Conservation (phyloP, 2,329 filamentous ascomycete species). For the Microsporum ferrugineum region DNA sequence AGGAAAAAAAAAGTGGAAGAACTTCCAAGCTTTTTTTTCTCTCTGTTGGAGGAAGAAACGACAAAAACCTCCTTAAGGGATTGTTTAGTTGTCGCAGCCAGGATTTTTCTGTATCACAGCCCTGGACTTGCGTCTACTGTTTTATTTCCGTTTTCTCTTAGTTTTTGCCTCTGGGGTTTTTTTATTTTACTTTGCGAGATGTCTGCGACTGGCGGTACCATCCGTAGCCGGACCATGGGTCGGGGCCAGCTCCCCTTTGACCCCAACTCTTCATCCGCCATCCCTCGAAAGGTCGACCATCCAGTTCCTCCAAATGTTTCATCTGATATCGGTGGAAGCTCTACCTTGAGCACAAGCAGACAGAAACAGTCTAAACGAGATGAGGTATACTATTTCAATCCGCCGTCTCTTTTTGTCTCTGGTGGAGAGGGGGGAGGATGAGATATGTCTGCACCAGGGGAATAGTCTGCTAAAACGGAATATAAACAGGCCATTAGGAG, state of each 20-base stretch:
- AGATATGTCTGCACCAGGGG: slow-evolving; percentile 2
- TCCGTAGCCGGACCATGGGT: slow-evolving; percentile 43
- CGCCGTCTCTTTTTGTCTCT: not conserved
- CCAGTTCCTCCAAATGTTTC: slow-evolving; percentile 28
- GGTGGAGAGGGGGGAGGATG: not conserved
- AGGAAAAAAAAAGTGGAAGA: not conserved
- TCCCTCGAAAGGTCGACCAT: slow-evolving; percentile 49
- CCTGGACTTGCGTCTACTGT: no score
- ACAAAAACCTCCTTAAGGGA: not conserved
- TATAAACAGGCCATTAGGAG: slow-evolving; percentile 71
- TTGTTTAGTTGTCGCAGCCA: not conserved
- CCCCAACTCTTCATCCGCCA: slow-evolving; percentile 44
- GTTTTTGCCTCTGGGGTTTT: not conserved
- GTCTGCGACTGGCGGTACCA: slow-evolving; percentile 47
- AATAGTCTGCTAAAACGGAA: slow-evolving; percentile 13
- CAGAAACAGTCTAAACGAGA: slow-evolving; percentile 96
- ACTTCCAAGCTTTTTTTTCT: not conserved
- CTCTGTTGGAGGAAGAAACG: not conserved
- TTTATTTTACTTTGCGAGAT: slow-evolving; percentile 31
- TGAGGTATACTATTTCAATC: slow-evolving; percentile 57
- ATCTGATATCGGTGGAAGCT: slow-evolving; percentile 45
- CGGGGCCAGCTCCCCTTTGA: slow-evolving; percentile 44
- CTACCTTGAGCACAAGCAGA: slow-evolving; percentile 80
- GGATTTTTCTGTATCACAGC: no score
- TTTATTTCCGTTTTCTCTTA: not conserved